A percentile compares a stretch with the other conserved stretches of the same genome.
Conservation (phyloP, 2,329 filamentous ascomycete species). For the Thelonectria olida region DNA sequence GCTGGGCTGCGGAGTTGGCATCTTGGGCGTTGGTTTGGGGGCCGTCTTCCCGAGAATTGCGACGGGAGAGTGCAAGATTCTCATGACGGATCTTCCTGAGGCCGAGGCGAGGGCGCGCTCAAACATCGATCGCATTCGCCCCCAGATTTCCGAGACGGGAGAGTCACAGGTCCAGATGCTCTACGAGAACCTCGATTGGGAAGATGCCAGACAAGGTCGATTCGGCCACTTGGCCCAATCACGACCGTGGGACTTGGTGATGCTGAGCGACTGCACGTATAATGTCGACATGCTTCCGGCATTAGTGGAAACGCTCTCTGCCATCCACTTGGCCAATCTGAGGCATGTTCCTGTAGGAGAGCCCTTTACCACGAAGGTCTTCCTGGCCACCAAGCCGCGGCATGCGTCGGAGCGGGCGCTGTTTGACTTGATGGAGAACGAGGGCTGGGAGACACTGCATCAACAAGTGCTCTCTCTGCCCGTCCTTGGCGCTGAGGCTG, state of each 20-base stretch:
- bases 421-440: conserved; percentile 56
- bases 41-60: conserved; percentile 43
- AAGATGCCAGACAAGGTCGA: conserved; percentile 55
- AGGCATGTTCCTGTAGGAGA: conserved; percentile 27
- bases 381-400: conserved; percentile 65
- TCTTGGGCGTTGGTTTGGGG: conserved; percentile 61
- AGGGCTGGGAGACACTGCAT: conserved; percentile 56
- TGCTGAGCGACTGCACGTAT: conserved; percentile 70
- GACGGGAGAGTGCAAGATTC: conserved; percentile 44
- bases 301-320: conserved; percentile 62
- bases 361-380: conserved; percentile 51
- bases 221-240: conserved; percentile 54
- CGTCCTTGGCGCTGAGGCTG: conserved; percentile 53
- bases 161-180: conserved; percentile 42
- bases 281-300: conserved; percentile 65
- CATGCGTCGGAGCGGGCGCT: conserved; percentile 62
- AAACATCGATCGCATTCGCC: conserved; percentile 54
- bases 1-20: conserved; percentile 66
- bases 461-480: conserved; percentile 55
- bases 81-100: conserved; percentile 65
- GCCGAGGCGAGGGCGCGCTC: conserved; percentile 58
- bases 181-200: conserved; percentile 68
- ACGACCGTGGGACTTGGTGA: conserved; percentile 60
- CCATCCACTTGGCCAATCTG: conserved; percentile 53
- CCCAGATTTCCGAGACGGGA: conserved; percentile 23